Evolutionary conservation across 768 basidiomycete species (phyloP), one percentile per base, ranked within the genome.

Genomic region (Naganishia vaughanmartiniae): DNA sequence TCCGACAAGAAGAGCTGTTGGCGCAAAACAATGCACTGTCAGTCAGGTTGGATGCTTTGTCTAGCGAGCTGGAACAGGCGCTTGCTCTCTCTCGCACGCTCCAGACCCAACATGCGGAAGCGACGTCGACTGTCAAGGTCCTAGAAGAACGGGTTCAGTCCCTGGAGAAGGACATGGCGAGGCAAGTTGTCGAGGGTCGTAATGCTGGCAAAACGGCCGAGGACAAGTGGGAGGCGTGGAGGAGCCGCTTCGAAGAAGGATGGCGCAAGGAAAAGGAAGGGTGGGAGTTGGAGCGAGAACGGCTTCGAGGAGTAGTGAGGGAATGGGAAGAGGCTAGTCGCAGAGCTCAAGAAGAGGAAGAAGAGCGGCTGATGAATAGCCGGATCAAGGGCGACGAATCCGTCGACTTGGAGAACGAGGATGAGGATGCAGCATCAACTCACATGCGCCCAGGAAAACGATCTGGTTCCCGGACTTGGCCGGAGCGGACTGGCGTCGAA

Each of bases 231-330:
- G 79, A 81, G 30, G 87, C 88, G 51, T 93, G 91, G 90, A 89
- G 89, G 79, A 87, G 87, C 76, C 84, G 83, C 14, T 87, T 93
- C 28, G 92, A 93, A 74, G 89, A 88, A 11, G 87, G 88, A 60
- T 93, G 91, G 91, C 85, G 83, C 42, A 83, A 81, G 33, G 88
- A 93, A 36, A 87, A 89, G 74, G 89, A 91, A 73, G 89, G 90
- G 67, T 96, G 92, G 92, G 85, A 85, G 1, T 84, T 86, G 45
- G 93, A 96, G 80, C 84, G 92, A 4, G 89, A 89, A 71, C 84
- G 91, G 24, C 84, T 96, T 14, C 84, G 84, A 48, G 83, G 85
- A 24, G 91, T 91, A 15, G 84, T 89, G 57, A 88, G 90, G 51
- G 91, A 93, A 74, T 94, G 90, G 89, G 93, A 94, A 81, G 81